These are phyloP conservation scores for Scheffersomyces lignicola DNA, from an alignment of 1,139 yeast genomes.

Conservation along the genomic window DNA sequence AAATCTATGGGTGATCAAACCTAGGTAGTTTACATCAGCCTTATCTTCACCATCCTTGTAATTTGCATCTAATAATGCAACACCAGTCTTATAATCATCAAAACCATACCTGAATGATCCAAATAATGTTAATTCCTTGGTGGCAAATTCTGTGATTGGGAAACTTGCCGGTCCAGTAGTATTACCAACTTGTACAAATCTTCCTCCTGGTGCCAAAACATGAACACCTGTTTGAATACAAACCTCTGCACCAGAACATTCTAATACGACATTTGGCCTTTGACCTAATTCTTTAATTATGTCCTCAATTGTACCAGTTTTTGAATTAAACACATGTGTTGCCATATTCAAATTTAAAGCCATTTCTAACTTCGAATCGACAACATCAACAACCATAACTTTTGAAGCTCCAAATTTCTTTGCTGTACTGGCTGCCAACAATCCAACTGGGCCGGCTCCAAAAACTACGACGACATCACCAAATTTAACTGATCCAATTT, in stretches of 20 bases:
- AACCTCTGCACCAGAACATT: slow-evolving; percentile 70
- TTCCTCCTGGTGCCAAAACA: slow-evolving; percentile 55
- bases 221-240: slow-evolving; percentile 61
- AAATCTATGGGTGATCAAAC: slow-evolving; percentile 70
- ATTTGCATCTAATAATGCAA: slow-evolving; percentile 55
- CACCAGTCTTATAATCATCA: slow-evolving; percentile 67
- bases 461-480: slow-evolving; percentile 27
- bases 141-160: slow-evolving; percentile 66
- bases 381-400: slow-evolving; percentile 29
- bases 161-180: slow-evolving; percentile 59
- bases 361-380: slow-evolving; percentile 27
- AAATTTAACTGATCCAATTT: slow-evolving; percentile 24
- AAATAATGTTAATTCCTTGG: slow-evolving; percentile 60
- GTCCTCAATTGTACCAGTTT: slow-evolving; percentile 10
- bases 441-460: slow-evolving; percentile 38
- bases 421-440: slow-evolving; percentile 28
- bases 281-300: slow-evolving; percentile 14
- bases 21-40: slow-evolving; percentile 32
- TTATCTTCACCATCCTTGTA: slow-evolving; percentile 51
- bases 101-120: slow-evolving; percentile 71
- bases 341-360: slow-evolving; percentile 29
- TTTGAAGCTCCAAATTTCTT: slow-evolving; percentile 31
- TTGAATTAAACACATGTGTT: slow-evolving; percentile 10
- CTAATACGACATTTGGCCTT: slow-evolving; percentile 56
- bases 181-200: slow-evolving; percentile 69